phyloP scores from a whole-genome alignment of 2,329 filamentous ascomycete genomes.

The Daldinia sp. region DNA sequence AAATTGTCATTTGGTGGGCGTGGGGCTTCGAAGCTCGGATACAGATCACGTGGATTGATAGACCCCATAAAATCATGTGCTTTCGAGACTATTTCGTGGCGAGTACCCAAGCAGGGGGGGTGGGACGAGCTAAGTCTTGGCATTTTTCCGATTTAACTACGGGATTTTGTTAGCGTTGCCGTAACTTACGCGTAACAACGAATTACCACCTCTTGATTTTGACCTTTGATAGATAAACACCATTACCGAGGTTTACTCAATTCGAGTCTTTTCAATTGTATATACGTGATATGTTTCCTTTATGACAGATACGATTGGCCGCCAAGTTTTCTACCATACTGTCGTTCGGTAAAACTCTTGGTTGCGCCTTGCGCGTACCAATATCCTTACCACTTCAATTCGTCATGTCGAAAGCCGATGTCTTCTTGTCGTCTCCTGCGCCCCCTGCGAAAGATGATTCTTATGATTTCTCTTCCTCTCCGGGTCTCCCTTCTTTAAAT shows the following conservation, averaged over 20 bases:
- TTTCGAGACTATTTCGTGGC: slow-evolving; percentile 43
- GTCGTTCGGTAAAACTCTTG: slow-evolving; percentile 39
- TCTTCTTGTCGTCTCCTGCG: slow-evolving; percentile 45
- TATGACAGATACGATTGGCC: background rate
- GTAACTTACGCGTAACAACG: slow-evolving; percentile 11
- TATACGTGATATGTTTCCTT: background rate
- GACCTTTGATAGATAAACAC: slow-evolving; percentile 10
- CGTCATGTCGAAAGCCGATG: slow-evolving; percentile 47
- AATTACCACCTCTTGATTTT: background rate
- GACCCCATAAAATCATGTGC: slow-evolving; percentile 41
- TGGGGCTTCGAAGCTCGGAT: slow-evolving; percentile 34
- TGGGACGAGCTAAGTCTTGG: too few species aligned
- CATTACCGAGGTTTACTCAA: slow-evolving; percentile 4
- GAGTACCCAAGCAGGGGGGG: background rate
- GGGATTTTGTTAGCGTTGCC: background rate
- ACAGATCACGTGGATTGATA: slow-evolving; percentile 36
- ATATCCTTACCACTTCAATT: slow-evolving; percentile 41
- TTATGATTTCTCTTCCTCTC: slow-evolving; percentile 55
- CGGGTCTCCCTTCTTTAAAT: slow-evolving; percentile 62
- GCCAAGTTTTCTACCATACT: slow-evolving; percentile 21
- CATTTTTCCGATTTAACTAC: background rate
- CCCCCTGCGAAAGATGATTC: slow-evolving; percentile 38
- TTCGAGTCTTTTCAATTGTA: background rate
- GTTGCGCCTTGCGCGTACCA: slow-evolving; percentile 59
- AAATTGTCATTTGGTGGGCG: slow-evolving; percentile 33